phyloP scores from a whole-genome alignment of 108 stramenopile genomes.

The Halocafeteria seosinensis region DNA sequence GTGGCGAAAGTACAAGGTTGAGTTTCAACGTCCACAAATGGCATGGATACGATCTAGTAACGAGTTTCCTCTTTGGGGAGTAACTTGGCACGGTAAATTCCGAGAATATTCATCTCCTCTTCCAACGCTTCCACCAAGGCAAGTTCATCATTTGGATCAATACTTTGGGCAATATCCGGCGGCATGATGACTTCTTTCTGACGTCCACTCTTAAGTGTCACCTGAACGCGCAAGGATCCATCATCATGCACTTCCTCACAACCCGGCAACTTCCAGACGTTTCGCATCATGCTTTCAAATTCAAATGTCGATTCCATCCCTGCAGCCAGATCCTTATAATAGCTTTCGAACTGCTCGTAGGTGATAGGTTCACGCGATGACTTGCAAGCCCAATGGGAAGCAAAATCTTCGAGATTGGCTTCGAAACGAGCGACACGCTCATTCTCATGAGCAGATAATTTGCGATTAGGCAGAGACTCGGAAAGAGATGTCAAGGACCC shows the following conservation, averaged over 20 bases:
- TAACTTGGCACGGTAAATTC: not conserved
- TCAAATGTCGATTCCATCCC: conserved; percentile 31
- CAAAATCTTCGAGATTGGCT: conserved; percentile 22
- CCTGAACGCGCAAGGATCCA: not conserved
- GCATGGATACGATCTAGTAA: no score
- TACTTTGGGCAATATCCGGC: not conserved
- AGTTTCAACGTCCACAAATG: no score
- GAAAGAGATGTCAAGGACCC: no score
- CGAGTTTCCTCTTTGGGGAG: no score
- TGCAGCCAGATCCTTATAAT: conserved; percentile 29
- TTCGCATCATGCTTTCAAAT: conserved; percentile 31
- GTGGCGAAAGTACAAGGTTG: no score
- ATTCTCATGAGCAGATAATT: no score
- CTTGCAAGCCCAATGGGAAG: conserved; percentile 22
- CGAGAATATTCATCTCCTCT: not conserved
- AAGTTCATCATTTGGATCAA: not conserved
- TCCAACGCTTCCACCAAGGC: not conserved
- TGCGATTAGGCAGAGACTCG: no score
- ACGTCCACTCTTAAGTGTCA: not conserved
- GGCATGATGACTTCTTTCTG: not conserved
- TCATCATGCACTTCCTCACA: not conserved
- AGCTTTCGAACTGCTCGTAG: conserved; percentile 24
- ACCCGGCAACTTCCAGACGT: conserved; percentile 19
- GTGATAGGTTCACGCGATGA: conserved; percentile 20
- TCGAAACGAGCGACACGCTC: no score